phyloP scores from a whole-genome alignment of 2,329 filamentous ascomycete species.

The Fusarium longipes region DNA sequence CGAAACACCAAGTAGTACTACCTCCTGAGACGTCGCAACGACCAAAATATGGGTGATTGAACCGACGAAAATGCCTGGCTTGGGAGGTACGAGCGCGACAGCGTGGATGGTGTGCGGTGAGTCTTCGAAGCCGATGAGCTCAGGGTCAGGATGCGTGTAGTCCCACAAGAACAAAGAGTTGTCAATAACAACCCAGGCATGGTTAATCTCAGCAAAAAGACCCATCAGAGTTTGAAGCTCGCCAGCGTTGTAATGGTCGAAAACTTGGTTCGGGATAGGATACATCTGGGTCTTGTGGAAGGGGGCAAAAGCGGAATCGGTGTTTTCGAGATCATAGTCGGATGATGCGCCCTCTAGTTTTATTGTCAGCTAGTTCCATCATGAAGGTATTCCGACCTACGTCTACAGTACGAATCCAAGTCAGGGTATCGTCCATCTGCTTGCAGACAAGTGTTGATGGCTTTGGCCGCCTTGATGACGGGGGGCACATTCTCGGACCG shows the following conservation, averaged over 20 bases:
- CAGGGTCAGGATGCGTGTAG: constrained; percentile 91
- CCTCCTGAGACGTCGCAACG: constrained; percentile 85
- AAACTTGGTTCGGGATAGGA: constrained; percentile 89
- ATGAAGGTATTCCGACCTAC: constrained; percentile 65
- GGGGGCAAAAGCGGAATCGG: constrained; percentile 80
- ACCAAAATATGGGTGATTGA: constrained; percentile 90
- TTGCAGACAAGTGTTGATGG: constrained; percentile 82
- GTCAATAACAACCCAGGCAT: constrained; percentile 96
- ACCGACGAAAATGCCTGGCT: constrained; percentile 85
- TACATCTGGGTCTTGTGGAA: constrained; percentile 90
- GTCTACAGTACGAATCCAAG: constrained; percentile 87
- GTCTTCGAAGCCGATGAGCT: constrained; percentile 92
- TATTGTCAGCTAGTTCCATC: constrained; percentile 41
- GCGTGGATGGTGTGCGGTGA: constrained; percentile 87
- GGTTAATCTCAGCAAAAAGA: constrained; percentile 91
- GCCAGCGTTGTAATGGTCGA: constrained; percentile 90
- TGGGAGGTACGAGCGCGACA: constrained; percentile 88
- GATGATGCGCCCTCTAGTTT: constrained; percentile 83
- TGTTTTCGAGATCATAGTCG: constrained; percentile 83
- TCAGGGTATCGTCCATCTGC: constrained; percentile 86
- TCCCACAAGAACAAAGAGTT: constrained; percentile 98
- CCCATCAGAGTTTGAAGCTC: constrained; percentile 94
- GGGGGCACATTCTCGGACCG: constrained; percentile 67
- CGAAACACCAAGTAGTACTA: constrained; percentile 87
- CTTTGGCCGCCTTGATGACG: constrained; percentile 82